A percentile compares a stretch with the other conserved stretches of the same genome.
Evolutionary conservation across 352 stramenopile genomes (phyloP).

Genomic region (Globisporangium canariense): DNA sequence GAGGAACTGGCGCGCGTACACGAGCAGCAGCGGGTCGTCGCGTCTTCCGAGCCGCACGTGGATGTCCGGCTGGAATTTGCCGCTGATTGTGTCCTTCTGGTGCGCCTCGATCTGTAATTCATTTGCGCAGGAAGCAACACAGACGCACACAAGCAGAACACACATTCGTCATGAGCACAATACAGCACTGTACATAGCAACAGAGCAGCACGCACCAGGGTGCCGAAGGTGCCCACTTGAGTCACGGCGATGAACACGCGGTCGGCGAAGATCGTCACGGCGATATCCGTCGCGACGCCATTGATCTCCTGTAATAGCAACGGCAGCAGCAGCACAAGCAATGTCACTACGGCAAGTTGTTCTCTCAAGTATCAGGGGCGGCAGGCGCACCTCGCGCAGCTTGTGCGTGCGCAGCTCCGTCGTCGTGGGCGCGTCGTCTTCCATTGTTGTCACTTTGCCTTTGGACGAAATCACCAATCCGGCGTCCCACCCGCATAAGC

Average conservation of each 20-base stretch:
- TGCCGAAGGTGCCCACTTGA: conserved; percentile 79
- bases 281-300: conserved; percentile 61
- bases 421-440: conserved; percentile 4
- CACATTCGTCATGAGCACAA: background rate
- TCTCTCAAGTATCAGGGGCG: too few relatives aligned
- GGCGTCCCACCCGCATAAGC: background rate
- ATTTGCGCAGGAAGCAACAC: background rate
- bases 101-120: conserved; percentile 55
- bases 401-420: conserved; percentile 42
- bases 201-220: conserved; percentile 36
- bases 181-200: background rate
- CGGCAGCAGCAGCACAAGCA: background rate
- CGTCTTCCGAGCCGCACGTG: conserved; percentile 70
- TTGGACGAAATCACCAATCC: too few relatives aligned
- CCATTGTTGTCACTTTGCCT: background rate
- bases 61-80: conserved; percentile 75
- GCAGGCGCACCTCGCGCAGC: conserved; percentile 27
- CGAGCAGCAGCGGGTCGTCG: conserved; percentile 78
- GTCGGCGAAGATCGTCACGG: conserved; percentile 74
- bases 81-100: conserved; percentile 75
- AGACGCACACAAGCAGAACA: background rate
- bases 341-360: too few relatives aligned
- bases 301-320: conserved; percentile 59
- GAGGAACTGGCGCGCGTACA: conserved; percentile 80
- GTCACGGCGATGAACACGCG: conserved; percentile 82